Conservation (phyloP, 352 stramenopile genomes). For the Phytophthora vignae region DNA sequence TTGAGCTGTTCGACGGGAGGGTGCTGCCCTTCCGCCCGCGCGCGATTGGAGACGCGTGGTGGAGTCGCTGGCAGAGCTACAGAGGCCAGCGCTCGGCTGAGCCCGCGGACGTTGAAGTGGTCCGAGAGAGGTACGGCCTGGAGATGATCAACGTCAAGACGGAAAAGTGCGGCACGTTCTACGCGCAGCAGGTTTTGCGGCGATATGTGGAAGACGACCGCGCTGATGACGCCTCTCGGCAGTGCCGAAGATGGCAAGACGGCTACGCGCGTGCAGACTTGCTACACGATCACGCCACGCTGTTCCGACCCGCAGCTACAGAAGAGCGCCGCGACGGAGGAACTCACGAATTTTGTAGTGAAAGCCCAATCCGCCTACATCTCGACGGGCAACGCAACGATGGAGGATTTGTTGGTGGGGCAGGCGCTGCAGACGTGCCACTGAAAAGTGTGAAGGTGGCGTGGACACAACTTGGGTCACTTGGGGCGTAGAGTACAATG, state of each 20-base stretch:
- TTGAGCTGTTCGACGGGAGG: slow-evolving; percentile 44
- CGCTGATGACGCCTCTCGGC: slow-evolving; percentile 24
- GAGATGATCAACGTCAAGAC: slow-evolving; percentile 56
- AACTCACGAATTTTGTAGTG: slow-evolving; percentile 55
- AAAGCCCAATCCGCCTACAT: slow-evolving; percentile 42
- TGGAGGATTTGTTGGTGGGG: slow-evolving; percentile 46
- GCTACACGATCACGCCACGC: slow-evolving; percentile 52
- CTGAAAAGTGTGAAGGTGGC: no score
- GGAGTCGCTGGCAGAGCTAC: slow-evolving; percentile 37
- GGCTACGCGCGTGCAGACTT: slow-evolving; percentile 41
- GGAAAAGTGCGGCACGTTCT: slow-evolving; percentile 49
- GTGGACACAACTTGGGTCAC: no score
- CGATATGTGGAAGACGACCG: slow-evolving; percentile 57
- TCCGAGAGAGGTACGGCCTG: slow-evolving; percentile 56
- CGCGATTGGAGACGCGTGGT: slow-evolving; percentile 43
- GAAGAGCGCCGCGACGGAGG: slow-evolving; percentile 30
- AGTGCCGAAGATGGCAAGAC: background rate
- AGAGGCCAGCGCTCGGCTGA: slow-evolving; percentile 19
- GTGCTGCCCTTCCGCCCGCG: slow-evolving; percentile 44
- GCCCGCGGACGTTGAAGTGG: slow-evolving; percentile 41
- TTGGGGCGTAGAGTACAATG: no score
- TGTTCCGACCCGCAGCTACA: slow-evolving; percentile 34
- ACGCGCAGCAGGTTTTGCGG: slow-evolving; percentile 55
- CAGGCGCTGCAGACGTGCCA: slow-evolving; percentile 7
- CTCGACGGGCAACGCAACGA: slow-evolving; percentile 44